These are phyloP conservation scores for Aspergillus sp. DNA, from an alignment of 2,329 filamentous ascomycete genomes.

Conservation along the genomic window DNA sequence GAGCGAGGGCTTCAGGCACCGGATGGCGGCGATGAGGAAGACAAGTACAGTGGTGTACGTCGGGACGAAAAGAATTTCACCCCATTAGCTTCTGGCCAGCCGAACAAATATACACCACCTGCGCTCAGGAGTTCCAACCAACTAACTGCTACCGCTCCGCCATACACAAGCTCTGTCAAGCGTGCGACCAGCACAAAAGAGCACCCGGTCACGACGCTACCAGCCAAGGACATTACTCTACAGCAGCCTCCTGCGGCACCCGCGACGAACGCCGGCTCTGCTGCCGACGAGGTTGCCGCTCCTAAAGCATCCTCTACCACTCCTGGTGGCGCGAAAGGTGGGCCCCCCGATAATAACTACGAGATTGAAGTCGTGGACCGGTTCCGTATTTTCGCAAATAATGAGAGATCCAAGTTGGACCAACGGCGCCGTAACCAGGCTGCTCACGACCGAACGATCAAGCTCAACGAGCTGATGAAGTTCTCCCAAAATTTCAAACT, in stretches of 20 bases:
- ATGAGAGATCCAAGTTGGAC: constrained; percentile 60
- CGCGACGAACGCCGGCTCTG: constrained; percentile 22
- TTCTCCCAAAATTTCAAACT: constrained; percentile 95
- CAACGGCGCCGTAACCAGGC: constrained; percentile 57
- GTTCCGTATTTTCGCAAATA: constrained; percentile 64
- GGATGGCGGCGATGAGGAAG: constrained; percentile 80
- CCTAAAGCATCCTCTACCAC: constrained; percentile 23
- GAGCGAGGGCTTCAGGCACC: constrained; percentile 72
- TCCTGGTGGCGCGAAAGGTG: constrained; percentile 52
- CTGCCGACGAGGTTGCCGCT: constrained; percentile 23
- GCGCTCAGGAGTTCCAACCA: constrained; percentile 75
- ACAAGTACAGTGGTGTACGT: constrained; percentile 93
- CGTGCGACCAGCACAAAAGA: constrained; percentile 71
- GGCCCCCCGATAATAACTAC: constrained; percentile 50
- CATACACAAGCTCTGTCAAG: constrained; percentile 86
- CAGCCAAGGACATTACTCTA: constrained; percentile 26
- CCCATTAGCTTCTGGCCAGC: constrained; percentile 59
- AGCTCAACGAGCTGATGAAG: constrained; percentile 90
- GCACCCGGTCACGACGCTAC: constrained; percentile 33
- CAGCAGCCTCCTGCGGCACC: constrained; percentile 17
- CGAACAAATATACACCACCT: constrained; percentile 85
- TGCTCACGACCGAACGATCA: constrained; percentile 79
- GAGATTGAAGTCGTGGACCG: constrained; percentile 62
- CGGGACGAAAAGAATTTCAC: constrained; percentile 64
- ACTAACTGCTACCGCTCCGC: constrained; percentile 71